A percentile compares a stretch with the other conserved stretches of the same genome.
Conservation (phyloP, 345 rosid species). For the Bruguiera parviflora region DNA sequence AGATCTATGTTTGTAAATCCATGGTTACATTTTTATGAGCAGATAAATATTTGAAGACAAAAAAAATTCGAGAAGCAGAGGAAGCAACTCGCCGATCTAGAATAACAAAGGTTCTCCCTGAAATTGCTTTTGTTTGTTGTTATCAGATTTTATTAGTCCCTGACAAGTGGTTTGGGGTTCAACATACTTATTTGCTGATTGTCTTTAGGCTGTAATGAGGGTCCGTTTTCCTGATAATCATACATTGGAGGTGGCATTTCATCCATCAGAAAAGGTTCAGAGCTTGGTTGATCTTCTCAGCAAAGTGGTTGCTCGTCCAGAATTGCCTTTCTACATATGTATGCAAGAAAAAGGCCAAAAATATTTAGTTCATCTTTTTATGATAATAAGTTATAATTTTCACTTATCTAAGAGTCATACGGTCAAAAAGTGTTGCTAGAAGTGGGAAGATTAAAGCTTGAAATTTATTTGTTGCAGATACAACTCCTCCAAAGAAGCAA, state of each 20-base stretch:
- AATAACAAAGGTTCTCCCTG: conserved; percentile 56
- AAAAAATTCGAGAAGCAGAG: conserved; percentile 81
- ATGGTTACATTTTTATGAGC: background rate
- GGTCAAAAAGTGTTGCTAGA: background rate
- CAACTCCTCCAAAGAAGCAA: conserved; percentile 87
- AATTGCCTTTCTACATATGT: conserved; percentile 73
- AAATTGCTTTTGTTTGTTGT: background rate
- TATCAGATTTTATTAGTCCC: background rate
- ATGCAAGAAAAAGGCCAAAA: conserved; percentile 20
- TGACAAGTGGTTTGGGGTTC: background rate
- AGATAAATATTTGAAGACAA: conserved; percentile 80
- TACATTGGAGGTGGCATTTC: conserved; percentile 76
- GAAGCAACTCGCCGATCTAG: conserved; percentile 73
- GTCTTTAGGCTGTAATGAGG: conserved; percentile 58
- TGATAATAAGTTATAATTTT: background rate
- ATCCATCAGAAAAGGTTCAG: conserved; percentile 77
- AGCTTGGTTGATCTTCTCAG: conserved; percentile 66
- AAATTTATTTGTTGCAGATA: conserved; percentile 44
- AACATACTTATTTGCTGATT: conserved; percentile 11
- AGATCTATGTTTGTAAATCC: too few relatives aligned
- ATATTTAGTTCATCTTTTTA: background rate
- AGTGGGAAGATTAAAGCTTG: conserved; percentile 6
- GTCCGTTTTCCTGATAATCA: conserved; percentile 84
- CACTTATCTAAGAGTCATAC: background rate
- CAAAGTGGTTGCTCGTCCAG: conserved; percentile 58